These are phyloP conservation scores for Sorghum bicolor DNA, from an alignment of 176 grass and related monocot genomes.

Conservation along the genomic window Sorghum_bicolor_NCBIv3 NC_012878.2:2439501-2440000, in stretches of 20 bases:
- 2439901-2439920: constrained; percentile 54
- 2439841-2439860: constrained; percentile 50
- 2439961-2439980: constrained; percentile 24
- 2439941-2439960: constrained; percentile 53
- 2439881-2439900: constrained; percentile 50
- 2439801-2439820: background rate
- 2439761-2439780: background rate
- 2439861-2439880: constrained; percentile 61
- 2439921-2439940: constrained; percentile 34
- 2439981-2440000: background rate
- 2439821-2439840: background rate
- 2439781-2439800: background rate
- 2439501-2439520: background rate
- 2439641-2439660: background rate
- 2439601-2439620: background rate
- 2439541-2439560: background rate
- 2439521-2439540: background rate
- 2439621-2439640: background rate
- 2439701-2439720: background rate
- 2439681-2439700: background rate
- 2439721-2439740: background rate
- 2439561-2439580: background rate
- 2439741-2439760: background rate
- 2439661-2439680: background rate
- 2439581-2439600: background rate